phyloP scores from a whole-genome alignment of 106 monocot species.

The Acorus calamus region DNA sequence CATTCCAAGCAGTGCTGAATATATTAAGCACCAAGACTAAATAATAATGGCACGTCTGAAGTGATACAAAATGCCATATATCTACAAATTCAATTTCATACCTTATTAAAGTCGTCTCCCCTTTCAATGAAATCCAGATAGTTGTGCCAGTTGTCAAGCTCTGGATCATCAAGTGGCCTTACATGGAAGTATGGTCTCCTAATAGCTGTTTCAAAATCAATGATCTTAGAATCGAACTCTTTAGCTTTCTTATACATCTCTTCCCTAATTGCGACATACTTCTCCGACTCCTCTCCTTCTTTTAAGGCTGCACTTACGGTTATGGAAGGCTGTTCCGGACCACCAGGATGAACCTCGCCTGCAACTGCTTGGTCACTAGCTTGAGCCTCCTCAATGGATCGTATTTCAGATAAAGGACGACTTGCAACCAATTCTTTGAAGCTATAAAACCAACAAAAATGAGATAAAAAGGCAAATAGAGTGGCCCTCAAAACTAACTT shows the following conservation, averaged over 20 bases:
- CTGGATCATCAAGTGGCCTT: constrained; percentile 86
- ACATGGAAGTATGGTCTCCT: constrained; percentile 99
- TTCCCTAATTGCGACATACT: constrained; percentile 87
- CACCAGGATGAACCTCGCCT: constrained; percentile 49
- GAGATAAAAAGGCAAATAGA: too few species aligned
- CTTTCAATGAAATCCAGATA: constrained; percentile 93
- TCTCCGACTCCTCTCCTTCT: constrained; percentile 80
- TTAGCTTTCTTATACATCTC: constrained; percentile 98
- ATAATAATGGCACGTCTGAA: neutral
- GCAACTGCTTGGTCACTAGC: constrained; percentile 32
- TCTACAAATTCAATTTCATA: constrained; percentile 21
- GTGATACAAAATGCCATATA: neutral
- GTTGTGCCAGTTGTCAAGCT: constrained; percentile 98
- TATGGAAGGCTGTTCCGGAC: constrained; percentile 41
- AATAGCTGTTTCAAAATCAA: constrained; percentile 94
- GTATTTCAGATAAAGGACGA: constrained; percentile 72
- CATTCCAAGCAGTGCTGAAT: constrained; percentile 31
- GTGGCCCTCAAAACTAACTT: too few species aligned
- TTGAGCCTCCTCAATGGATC: constrained; percentile 59
- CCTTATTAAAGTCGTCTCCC: constrained; percentile 94
- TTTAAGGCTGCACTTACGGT: constrained; percentile 56
- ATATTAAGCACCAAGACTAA: constrained; percentile 11
- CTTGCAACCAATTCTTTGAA: constrained; percentile 69
- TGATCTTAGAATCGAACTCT: constrained; percentile 92
- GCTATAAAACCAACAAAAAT: constrained; percentile 13